Evolutionary conservation across 352 stramenopile species (phyloP), one percentile per base, ranked within the genome.

Genomic region (Globisporangium yorkense): DNA sequence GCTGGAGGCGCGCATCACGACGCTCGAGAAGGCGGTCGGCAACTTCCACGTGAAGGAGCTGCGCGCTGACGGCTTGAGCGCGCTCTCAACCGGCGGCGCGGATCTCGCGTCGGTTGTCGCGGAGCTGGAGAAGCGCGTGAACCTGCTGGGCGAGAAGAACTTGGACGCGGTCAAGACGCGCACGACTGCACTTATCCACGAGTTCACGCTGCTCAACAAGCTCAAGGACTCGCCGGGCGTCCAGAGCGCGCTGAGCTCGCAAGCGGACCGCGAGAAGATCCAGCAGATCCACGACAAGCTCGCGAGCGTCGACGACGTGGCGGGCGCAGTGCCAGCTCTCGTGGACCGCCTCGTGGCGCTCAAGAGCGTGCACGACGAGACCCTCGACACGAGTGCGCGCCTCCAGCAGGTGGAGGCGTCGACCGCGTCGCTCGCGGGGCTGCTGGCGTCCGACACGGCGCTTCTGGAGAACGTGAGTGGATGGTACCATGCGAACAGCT

Each of bases 191-290:
- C 71, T 94, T 1, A 68, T 92, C 56, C 80, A 92, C 57, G 79
- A 94, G 27, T 78, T 94, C 46, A 87, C 75, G 40, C 61, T 90
- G 43, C 70, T 94, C 5, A 79, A 77, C 56, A 94, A 94, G 64
- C 66, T 94, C 20, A 88, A 90, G 21, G 81, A 94, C 56, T 78
- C 77, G 10, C 67, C 77, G 40, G 70, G 69, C 52, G 78, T 87
- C 5, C 77, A 90, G 51, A 68, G 66, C 20, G 68, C 74, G 6
- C 65, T 91, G 31, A 72, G 74, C 39, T 74, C 75, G 6, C 77
- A 86, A 50, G 71, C 78, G 35, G 84, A 90, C 33, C 71, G 69
- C 31, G 72, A 87, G 12, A 80, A 89, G 66, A 74, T 92, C 43
- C 70, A 84, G 43, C 74, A 81, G 61, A 87, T 89, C 45, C 84